Conservation (phyloP, 2,329 filamentous ascomycete genomes). For the Metarhizium rileyi region DNA sequence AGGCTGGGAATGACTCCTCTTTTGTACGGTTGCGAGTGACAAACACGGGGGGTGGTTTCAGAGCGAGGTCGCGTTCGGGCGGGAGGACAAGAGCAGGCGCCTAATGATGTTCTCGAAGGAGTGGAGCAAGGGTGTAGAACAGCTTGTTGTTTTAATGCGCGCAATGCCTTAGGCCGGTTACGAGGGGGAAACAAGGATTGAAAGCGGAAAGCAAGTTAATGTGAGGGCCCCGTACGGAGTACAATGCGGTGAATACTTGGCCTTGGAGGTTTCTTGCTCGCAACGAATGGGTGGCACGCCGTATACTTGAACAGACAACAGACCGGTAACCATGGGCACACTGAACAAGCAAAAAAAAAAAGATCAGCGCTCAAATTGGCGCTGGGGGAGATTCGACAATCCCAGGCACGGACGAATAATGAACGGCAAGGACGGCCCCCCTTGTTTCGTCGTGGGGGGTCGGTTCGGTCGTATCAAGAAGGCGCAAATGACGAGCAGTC, state of each 20-base stretch:
- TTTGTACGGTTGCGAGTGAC: conserved; percentile 1
- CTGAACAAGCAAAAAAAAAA: no score
- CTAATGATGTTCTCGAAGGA: conserved; percentile 22
- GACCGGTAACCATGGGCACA: no score
- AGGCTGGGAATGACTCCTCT: background rate
- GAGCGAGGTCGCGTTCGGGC: background rate
- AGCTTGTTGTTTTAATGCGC: background rate
- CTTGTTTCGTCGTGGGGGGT: no score
- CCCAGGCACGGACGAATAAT: background rate
- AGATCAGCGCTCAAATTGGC: background rate
- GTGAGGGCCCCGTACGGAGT: no score
- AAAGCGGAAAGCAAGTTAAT: no score
- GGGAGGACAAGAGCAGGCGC: conserved; percentile 13
- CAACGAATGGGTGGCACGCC: no score
- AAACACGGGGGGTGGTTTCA: conserved; percentile 1
- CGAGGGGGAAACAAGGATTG: background rate
- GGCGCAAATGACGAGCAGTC: background rate
- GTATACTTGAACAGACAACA: no score
- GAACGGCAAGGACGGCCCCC: background rate
- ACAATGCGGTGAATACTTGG: no score
- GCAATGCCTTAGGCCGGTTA: background rate
- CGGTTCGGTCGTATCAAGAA: conserved; percentile 3
- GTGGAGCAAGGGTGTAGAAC: conserved; percentile 12
- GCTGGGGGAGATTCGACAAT: no score
- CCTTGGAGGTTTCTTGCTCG: no score